phyloP scores from a whole-genome alignment of 192 early-diverging fungal genomes.

The Rhizophagus prolifer region DNA sequence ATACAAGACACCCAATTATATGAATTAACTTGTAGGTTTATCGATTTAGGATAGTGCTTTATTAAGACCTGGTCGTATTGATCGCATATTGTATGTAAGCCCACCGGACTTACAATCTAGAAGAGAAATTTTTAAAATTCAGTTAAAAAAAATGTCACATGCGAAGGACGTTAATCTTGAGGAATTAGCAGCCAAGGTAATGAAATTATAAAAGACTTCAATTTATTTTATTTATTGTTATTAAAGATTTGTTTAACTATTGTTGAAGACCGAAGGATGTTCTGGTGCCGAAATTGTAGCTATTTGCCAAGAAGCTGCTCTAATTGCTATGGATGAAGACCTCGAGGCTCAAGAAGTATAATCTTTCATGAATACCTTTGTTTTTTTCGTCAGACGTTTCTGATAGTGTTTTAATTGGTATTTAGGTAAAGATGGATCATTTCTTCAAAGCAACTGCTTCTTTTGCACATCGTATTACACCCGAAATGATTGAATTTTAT shows the following conservation, averaged over 20 bases:
- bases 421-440: slow-evolving; percentile 56
- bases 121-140: slow-evolving; percentile 78
- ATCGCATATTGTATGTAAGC: slow-evolving; percentile 89
- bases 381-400: neutral
- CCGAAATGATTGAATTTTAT: slow-evolving; percentile 91
- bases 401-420: slow-evolving; percentile 25
- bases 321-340: slow-evolving; percentile 89
- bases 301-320: slow-evolving; percentile 91
- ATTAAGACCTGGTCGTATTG: slow-evolving; percentile 92
- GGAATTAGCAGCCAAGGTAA: slow-evolving; percentile 61
- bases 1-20: too few species aligned
- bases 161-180: slow-evolving; percentile 66
- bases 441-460: slow-evolving; percentile 61
- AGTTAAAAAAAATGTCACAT: slow-evolving; percentile 69
- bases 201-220: neutral
- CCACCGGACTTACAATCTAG: slow-evolving; percentile 81
- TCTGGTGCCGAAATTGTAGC: slow-evolving; percentile 95
- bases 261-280: slow-evolving; percentile 74
- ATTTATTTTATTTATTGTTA: neutral
- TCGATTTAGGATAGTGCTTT: slow-evolving; percentile 75
- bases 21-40: too few species aligned
- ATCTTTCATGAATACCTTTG: slow-evolving; percentile 1
- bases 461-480: slow-evolving; percentile 78
- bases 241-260: neutral
- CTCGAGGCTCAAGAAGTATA: slow-evolving; percentile 42